phyloP scores from a whole-genome alignment of 2,329 filamentous ascomycete genomes.

The Aspergillus caelatus region DNA sequence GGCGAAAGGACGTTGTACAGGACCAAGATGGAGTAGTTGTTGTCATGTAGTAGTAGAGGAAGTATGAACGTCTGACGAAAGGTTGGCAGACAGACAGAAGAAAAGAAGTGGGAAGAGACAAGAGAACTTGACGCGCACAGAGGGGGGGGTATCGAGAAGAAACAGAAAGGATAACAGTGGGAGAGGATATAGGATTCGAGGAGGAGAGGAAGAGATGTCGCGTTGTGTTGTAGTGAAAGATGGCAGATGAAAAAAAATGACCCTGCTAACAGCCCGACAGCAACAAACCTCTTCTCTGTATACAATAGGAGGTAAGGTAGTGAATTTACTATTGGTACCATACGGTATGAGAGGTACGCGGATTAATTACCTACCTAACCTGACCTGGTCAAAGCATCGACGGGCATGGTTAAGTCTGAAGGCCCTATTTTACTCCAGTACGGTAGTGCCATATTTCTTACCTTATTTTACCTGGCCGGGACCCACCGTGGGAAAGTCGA shows the following conservation, averaged over 20 bases:
- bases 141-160: conserved; percentile 2
- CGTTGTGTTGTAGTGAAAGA: conserved; percentile 6
- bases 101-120: conserved; percentile 8
- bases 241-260: conserved; percentile 5
- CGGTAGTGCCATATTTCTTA: conserved; percentile 4
- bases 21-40: conserved; percentile 8
- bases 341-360: not conserved
- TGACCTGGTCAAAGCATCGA: not conserved
- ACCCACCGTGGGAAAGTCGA: conserved; percentile 12
- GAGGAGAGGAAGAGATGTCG: not conserved
- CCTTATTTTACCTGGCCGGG: conserved; percentile 14
- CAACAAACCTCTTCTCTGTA: conserved; percentile 4
- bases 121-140: not conserved
- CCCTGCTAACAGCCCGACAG: not conserved
- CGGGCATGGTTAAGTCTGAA: not conserved
- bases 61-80: conserved; percentile 17
- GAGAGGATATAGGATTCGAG: not conserved
- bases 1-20: no score
- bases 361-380: conserved; percentile 2
- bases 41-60: conserved; percentile 15
- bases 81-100: conserved; percentile 14
- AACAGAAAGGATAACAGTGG: conserved; percentile 8
- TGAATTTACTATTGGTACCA: conserved; percentile 1
- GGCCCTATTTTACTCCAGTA: not conserved
- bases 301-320: conserved; percentile 7